Conservation (phyloP, 192 early-diverging fungal species). For the Backusella tarrabulga region DNA sequence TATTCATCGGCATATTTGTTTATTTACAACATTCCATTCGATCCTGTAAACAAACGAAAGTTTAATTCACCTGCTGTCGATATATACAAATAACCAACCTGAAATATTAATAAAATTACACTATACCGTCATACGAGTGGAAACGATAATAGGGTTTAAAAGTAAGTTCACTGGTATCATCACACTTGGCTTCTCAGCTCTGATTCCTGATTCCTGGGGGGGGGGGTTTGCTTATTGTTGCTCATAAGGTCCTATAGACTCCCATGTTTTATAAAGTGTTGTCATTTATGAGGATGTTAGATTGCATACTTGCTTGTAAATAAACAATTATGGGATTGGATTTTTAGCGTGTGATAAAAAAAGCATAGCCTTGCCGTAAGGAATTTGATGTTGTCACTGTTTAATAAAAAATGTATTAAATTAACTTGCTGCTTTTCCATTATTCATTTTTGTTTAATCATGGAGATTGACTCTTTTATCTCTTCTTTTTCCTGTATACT, state of each 20-base stretch:
- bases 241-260: neutral
- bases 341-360: neutral
- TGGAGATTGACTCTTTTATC: neutral
- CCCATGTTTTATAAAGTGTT: neutral
- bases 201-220: too few relatives aligned
- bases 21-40: neutral
- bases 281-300: neutral
- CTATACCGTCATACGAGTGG: neutral
- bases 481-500: neutral
- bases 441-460: neutral
- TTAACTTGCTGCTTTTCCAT: neutral
- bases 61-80: neutral
- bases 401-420: slow-evolving; percentile 4
- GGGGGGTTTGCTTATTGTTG: neutral
- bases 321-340: neutral
- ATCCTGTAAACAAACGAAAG: neutral
- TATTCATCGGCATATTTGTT: neutral
- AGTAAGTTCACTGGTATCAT: neutral
- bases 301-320: neutral
- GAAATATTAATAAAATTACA: too few relatives aligned
- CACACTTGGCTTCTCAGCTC: neutral
- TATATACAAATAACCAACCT: too few relatives aligned
- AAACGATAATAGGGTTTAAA: neutral
- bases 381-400: neutral
- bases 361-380: neutral